Conservation (phyloP, 2,329 filamentous ascomycete species). For the Cladosporium sp. region DNA sequence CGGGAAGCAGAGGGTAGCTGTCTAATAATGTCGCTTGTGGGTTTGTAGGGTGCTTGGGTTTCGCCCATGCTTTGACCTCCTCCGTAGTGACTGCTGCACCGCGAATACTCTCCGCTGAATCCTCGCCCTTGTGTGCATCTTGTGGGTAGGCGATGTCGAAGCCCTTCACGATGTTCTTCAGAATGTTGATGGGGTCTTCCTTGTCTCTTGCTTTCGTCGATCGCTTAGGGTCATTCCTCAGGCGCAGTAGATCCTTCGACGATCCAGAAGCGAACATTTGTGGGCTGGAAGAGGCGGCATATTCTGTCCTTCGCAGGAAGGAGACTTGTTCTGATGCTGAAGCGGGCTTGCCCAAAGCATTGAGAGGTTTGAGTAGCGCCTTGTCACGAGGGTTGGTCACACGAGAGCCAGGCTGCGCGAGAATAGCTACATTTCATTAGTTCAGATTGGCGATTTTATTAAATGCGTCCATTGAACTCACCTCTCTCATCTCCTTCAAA, state of each 20-base stretch:
- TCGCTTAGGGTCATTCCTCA: slow-evolving; percentile 37
- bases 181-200: slow-evolving; percentile 59
- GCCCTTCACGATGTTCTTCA: slow-evolving; percentile 58
- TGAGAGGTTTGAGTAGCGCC: slow-evolving; percentile 74
- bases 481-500: slow-evolving; percentile 94
- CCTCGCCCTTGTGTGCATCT: slow-evolving; percentile 62
- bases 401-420: slow-evolving; percentile 68
- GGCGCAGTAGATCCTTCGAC: slow-evolving; percentile 47
- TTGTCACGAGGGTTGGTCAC: slow-evolving; percentile 79
- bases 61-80: slow-evolving; percentile 57
- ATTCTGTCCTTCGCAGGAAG: slow-evolving; percentile 93
- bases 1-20: slow-evolving; percentile 58
- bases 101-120: slow-evolving; percentile 53
- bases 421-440: slow-evolving; percentile 33
- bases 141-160: slow-evolving; percentile 63
- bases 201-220: slow-evolving; percentile 35
- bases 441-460: not conserved
- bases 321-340: slow-evolving; percentile 74
- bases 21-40: slow-evolving; percentile 55
- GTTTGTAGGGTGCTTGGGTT: slow-evolving; percentile 57
- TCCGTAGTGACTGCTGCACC: slow-evolving; percentile 51
- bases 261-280: slow-evolving; percentile 51
- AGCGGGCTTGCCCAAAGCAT: slow-evolving; percentile 79
- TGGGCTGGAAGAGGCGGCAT: slow-evolving; percentile 63
- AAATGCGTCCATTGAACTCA: slow-evolving; percentile 40